phyloP scores from a whole-genome alignment of 495 filamentous ascomycete genomes.

The Aspergillus indologenus region DNA sequence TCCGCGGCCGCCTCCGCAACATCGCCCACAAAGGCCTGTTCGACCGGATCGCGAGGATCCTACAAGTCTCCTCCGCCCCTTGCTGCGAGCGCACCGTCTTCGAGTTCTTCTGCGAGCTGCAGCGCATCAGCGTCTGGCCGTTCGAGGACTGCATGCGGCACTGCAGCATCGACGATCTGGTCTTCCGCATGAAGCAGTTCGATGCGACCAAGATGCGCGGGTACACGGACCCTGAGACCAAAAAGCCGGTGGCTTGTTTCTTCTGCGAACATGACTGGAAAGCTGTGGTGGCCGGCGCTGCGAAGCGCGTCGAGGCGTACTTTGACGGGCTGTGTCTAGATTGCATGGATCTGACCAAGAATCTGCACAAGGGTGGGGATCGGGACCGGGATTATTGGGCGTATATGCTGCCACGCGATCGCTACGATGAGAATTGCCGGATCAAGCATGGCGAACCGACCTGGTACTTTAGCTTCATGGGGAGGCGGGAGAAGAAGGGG shows the following conservation, averaged over 20 bases:
- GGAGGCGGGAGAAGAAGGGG: constrained; percentile 1
- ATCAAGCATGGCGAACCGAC: constrained; percentile 8
- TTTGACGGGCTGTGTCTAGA: constrained; percentile 11
- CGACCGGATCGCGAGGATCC: not conserved
- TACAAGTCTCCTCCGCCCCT: not conserved
- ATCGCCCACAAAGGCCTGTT: constrained; percentile 5
- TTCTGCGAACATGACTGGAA: not conserved
- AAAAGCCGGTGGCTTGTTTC: not conserved
- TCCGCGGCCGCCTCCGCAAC: constrained; percentile 4
- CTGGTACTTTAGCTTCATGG: constrained; percentile 12
- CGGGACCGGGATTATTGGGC: constrained; percentile 8
- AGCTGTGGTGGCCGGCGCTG: not conserved
- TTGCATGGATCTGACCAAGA: constrained; percentile 4
- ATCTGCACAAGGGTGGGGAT: not conserved
- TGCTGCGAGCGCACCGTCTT: constrained; percentile 4
- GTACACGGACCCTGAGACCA: not conserved
- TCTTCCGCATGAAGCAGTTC: not conserved
- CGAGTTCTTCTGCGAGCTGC: constrained; percentile 1
- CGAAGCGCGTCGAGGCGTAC: not conserved
- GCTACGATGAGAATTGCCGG: constrained; percentile 2
- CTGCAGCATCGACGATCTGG: not conserved
- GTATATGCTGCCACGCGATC: not conserved
- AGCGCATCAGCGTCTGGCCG: constrained; percentile 4
- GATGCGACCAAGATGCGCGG: not conserved
- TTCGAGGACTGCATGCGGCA: not conserved